phyloP scores from a whole-genome alignment of 345 rosid species.

The Syzygium oleosum region DNA sequence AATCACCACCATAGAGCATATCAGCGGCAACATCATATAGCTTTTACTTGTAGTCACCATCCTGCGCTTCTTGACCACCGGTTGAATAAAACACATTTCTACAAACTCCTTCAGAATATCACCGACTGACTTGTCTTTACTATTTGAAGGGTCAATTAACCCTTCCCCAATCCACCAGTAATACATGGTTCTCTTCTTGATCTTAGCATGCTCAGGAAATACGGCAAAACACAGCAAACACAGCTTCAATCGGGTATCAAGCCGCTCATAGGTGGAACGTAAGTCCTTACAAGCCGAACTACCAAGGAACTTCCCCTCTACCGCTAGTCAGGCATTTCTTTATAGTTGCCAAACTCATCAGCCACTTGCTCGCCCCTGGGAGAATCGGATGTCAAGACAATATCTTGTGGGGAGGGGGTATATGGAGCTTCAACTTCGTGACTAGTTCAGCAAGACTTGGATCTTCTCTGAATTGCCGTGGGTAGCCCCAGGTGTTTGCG shows the following conservation, averaged over 20 bases:
- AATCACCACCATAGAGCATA: not conserved
- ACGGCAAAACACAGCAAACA: slow-evolving; percentile 2
- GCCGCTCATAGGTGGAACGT: not conserved
- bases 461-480: not conserved
- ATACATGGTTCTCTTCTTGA: slow-evolving; percentile 3
- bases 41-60: not conserved
- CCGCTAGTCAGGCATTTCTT: not conserved
- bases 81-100: not conserved
- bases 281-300: not conserved
- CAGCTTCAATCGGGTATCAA: not conserved
- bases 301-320: not conserved
- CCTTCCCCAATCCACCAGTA: slow-evolving; percentile 22
- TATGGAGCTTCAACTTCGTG: not conserved
- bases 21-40: slow-evolving; percentile 3
- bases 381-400: not conserved
- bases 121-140: not conserved
- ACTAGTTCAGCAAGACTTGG: not conserved
- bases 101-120: slow-evolving; percentile 5
- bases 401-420: not conserved
- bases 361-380: not conserved
- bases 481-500: not conserved
- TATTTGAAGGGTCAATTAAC: not conserved
- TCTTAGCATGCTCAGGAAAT: slow-evolving; percentile 1
- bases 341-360: not conserved
- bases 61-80: not conserved